Base-by-base conservation (phyloP, 441 rosid genomes). In the Mallotus repandus region DNA sequence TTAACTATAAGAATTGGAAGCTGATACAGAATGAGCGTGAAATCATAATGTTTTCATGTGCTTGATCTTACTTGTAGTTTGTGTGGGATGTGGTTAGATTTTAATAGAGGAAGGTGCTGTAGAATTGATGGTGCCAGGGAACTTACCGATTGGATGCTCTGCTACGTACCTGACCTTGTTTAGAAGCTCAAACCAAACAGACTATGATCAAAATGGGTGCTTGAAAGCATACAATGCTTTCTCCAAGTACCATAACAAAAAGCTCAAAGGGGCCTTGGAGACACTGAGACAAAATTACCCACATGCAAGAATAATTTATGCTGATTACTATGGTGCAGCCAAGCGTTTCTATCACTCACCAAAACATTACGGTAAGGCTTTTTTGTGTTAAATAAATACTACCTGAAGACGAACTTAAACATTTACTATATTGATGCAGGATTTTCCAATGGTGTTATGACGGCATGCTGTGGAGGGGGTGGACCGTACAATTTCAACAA, bases 81-180 rank as follows among this genome's bases (percentile, higher is more conserved):
- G 7, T 29, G 16, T 29, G 53, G 21, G 4, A 48, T 45, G 16
- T 57, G 11, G 50, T 1, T 72, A 92, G 96, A 70, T 71, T 3
- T 80, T 92, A 75, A 90, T 92, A 68, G 91, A 87, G 58, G 92
- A 88, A 84, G 97, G 93, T 4, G 94, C 96, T 0, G 80, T 79
- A 52, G 86, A 87, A 25, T 25, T 92, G n/a, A 46, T 90, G 83
- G 92, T 90, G 70, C 94, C 96, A 2, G 93, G 96, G 25, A 86
- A 82, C 69, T 71, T 90, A 29, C 96, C 96, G 0, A 72, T 88
- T 0, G 93, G 97, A 45, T 90, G 97, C 82, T 82, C 83, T 0
- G 82, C 94, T 0, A 73, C 68, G 50, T 78, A 84, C 63, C 68
- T 90, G 76, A 86, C 90, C 25, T 64, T 85, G 69, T 88, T 83